Conservation (phyloP, 202 grass and related monocot species). For the Setaria viridis region DNA sequence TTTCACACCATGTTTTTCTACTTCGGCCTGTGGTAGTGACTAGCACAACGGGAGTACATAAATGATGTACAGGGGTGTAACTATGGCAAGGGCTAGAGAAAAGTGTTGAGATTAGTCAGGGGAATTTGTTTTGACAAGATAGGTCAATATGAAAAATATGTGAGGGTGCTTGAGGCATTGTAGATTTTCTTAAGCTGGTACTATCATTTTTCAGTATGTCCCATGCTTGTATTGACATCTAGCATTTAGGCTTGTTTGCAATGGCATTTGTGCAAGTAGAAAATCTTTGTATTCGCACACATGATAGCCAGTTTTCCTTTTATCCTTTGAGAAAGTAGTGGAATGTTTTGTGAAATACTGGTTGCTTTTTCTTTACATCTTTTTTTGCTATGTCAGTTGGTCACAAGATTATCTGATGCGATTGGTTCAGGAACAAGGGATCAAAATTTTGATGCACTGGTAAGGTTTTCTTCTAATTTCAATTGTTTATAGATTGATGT, state of each 20-base stretch:
- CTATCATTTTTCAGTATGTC: conserved; percentile 3
- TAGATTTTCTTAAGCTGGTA: conserved; percentile 15
- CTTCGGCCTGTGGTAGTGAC: neutral
- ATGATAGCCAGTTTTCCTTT: neutral
- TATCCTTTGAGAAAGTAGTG: conserved; percentile 4
- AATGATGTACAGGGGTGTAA: neutral
- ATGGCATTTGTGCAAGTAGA: neutral
- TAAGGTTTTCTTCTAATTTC: conserved; percentile 48
- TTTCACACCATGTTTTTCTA: neutral
- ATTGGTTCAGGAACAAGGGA: conserved; percentile 69
- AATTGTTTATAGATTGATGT: neutral
- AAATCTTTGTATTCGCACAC: conserved; percentile 4
- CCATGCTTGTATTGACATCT: conserved; percentile 29
- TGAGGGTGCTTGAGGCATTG: neutral
- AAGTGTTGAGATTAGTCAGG: neutral
- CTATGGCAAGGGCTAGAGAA: neutral
- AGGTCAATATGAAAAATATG: neutral
- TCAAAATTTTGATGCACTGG: conserved; percentile 65
- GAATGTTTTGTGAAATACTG: neutral
- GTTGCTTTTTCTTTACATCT: conserved; percentile 23
- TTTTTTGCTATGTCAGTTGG: conserved; percentile 47
- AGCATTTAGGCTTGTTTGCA: conserved; percentile 1
- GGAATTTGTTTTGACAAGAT: conserved; percentile 12
- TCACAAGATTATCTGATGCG: conserved; percentile 71
- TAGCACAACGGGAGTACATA: neutral